Conservation (phyloP, 2,329 filamentous ascomycete species). For the Diplodia corticola region DNA sequence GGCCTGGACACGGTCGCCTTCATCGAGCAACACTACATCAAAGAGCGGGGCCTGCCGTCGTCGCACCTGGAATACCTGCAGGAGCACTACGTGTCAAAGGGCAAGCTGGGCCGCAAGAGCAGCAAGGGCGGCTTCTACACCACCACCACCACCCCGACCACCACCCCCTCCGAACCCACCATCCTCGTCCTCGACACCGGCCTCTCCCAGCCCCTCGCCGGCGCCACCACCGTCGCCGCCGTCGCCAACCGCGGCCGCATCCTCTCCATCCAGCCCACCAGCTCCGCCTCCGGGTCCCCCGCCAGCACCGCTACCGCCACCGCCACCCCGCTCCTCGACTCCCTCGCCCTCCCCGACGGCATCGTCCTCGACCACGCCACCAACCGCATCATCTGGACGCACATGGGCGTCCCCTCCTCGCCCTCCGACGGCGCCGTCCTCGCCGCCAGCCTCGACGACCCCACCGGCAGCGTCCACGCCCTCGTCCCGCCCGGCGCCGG, state of each 20-base stretch:
- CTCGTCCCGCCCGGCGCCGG: slow-evolving; percentile 48
- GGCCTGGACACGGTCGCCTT: slow-evolving; percentile 56
- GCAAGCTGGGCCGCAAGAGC: slow-evolving; percentile 50
- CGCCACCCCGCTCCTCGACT: not conserved
- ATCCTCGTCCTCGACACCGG: slow-evolving; percentile 16
- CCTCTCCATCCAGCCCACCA: not conserved
- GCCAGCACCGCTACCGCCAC: not conserved
- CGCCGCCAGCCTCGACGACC: slow-evolving; percentile 49
- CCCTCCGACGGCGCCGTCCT: slow-evolving; percentile 47
- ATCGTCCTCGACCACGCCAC: slow-evolving; percentile 30
- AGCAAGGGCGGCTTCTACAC: slow-evolving; percentile 39
- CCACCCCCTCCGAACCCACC: not conserved
- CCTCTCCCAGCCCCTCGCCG: not conserved
- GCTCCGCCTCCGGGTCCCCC: not conserved
- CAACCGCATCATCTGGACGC: slow-evolving; percentile 35
- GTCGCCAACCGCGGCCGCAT: not conserved
- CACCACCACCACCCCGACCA: not conserved
- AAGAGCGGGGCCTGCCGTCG: slow-evolving; percentile 48
- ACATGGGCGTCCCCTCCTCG: slow-evolving; percentile 26
- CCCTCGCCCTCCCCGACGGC: slow-evolving; percentile 32
- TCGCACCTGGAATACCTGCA: slow-evolving; percentile 48
- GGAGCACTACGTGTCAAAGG: slow-evolving; percentile 48
- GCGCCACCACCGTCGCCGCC: not conserved
- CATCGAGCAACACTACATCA: slow-evolving; percentile 56
- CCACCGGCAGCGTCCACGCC: slow-evolving; percentile 47